Evolutionary conservation across 2,329 filamentous ascomycete species (phyloP).

Genomic region (Hirsutella rhossiliensis): DNA sequence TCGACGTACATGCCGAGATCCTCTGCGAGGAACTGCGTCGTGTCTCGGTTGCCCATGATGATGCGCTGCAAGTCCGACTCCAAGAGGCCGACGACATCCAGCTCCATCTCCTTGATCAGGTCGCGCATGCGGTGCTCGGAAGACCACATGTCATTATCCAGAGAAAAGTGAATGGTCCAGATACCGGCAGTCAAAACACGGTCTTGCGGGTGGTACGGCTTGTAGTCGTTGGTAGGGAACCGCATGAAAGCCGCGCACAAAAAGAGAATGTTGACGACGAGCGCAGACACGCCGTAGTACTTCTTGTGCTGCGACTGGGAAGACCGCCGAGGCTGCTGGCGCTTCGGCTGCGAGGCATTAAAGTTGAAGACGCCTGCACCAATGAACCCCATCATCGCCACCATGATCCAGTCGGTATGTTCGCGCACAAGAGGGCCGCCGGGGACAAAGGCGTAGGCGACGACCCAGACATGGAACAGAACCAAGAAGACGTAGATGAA

Average conservation of each 20-base stretch:
- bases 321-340: constrained; percentile 17
- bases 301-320: constrained; percentile 33
- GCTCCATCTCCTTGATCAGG: constrained; percentile 81
- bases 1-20: constrained; percentile 98
- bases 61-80: constrained; percentile 92
- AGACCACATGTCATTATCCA: constrained; percentile 98
- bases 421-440: constrained; percentile 87
- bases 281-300: constrained; percentile 46
- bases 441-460: constrained; percentile 95
- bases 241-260: constrained; percentile 73
- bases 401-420: constrained; percentile 93
- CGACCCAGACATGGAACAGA: constrained; percentile 97
- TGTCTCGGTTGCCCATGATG: constrained; percentile 98
- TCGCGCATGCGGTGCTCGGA: constrained; percentile 90
- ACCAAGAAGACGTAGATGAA: constrained; percentile 87
- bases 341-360: constrained; percentile 34
- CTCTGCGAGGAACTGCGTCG: constrained; percentile 88
- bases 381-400: constrained; percentile 69
- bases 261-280: constrained; percentile 69
- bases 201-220: constrained; percentile 76
- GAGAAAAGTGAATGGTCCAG: constrained; percentile 96
- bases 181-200: constrained; percentile 89
- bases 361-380: constrained; percentile 75
- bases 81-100: constrained; percentile 93
- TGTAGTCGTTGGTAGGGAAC: constrained; percentile 87